Base-by-base conservation (phyloP, 75 land plant species). In the Selaginella tamariscina region DNA sequence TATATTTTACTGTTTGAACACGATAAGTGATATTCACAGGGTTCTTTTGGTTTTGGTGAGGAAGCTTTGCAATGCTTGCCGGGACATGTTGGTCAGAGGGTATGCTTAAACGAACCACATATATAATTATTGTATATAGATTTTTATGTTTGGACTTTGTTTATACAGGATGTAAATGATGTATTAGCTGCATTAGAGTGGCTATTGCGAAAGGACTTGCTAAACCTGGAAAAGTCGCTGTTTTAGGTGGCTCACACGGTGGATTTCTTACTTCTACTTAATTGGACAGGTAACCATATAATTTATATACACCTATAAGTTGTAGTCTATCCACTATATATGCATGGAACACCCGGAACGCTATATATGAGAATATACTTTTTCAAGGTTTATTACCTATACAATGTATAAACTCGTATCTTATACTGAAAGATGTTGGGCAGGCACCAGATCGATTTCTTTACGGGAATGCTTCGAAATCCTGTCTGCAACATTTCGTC, bases 251-350 rank as follows among this genome's bases (percentile, higher is more conserved):
- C 11, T 95, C 99, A 9, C 97, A 95, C 75, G 99, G 99, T 24
- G 99, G 99, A 27, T 95, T 95, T 56, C 71, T 95, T 23, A 56
- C 97, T 9, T 73, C 21, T 92, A 95, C 72, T 74, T 95, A 64
- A 87, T 95, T 74, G 99, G 97, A 31, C 99, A 95, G 97, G 97
- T 82, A 57, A 30, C n/a, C n/a, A n/a, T n/a, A n/a, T n/a, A n/a
- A n/a, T n/a, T n/a, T n/a, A n/a, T n/a, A n/a, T n/a, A n/a, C n/a
- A n/a, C n/a, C n/a, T n/a, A n/a, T n/a, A n/a, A n/a, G n/a, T n/a
- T n/a, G n/a, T n/a, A n/a, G n/a, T n/a, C n/a, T n/a, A n/a, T n/a
- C n/a, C n/a, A n/a, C n/a, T n/a, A n/a, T n/a, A n/a, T n/a, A n/a
- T n/a, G n/a, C n/a, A n/a, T n/a, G n/a, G n/a, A n/a, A n/a, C n/a